phyloP scores from a whole-genome alignment of 2,329 filamentous ascomycete genomes.

The Colletotrichum tanaceti region DNA sequence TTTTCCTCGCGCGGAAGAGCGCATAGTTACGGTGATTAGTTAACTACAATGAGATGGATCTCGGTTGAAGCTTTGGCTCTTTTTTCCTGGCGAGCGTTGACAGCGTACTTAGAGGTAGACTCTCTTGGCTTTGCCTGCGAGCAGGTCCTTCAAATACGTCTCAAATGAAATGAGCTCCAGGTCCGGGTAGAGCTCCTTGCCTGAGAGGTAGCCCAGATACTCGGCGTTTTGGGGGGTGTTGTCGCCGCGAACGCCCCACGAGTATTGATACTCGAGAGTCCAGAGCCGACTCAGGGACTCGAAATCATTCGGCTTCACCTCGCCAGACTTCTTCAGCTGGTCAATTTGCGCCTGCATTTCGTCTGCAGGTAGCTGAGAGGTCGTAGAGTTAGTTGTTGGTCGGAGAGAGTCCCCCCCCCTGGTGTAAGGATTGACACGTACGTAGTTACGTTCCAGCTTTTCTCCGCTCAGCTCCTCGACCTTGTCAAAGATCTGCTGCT shows the following conservation, averaged over 20 bases:
- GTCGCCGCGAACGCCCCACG: constrained; percentile 62
- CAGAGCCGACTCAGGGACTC: neutral
- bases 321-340: neutral
- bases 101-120: neutral
- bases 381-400: neutral
- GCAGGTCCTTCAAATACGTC: neutral
- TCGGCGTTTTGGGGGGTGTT: constrained; percentile 64
- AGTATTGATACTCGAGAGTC: constrained; percentile 56
- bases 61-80: neutral
- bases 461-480: constrained; percentile 63
- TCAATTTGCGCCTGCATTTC: neutral
- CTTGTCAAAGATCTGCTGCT: constrained; percentile 58
- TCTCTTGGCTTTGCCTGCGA: constrained; percentile 4
- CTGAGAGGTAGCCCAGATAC: constrained; percentile 65
- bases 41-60: too few relatives aligned
- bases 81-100: neutral
- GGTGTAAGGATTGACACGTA: neutral
- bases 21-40: too few relatives aligned
- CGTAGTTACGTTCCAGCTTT: constrained; percentile 52
- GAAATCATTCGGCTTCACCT: neutral
- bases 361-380: neutral
- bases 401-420: rapidly evolving
- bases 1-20: too few relatives aligned
- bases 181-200: constrained; percentile 65
- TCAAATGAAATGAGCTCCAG: constrained; percentile 43